phyloP scores from a whole-genome alignment of 352 stramenopile species.

The Pythium phragmiticola region DNA sequence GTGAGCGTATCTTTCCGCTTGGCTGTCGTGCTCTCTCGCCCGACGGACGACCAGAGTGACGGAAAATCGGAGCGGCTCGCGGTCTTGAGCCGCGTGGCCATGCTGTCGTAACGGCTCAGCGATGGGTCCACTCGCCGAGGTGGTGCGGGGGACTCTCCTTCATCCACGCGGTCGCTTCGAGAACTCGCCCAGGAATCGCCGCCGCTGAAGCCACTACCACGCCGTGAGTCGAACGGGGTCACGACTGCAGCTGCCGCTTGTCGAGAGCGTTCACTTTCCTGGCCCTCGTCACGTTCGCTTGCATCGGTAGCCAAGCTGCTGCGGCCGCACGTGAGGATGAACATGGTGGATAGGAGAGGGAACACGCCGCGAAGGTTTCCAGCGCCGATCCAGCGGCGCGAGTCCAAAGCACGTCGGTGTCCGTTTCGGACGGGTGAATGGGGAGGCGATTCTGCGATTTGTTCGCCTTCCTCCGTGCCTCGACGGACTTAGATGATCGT shows the following conservation, averaged over 20 bases:
- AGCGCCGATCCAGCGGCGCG: background rate
- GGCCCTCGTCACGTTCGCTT: slow-evolving; percentile 6
- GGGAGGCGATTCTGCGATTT: too few species aligned
- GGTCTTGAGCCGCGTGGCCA: slow-evolving; percentile 30
- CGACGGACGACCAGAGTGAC: slow-evolving; percentile 17
- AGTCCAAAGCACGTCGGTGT: background rate
- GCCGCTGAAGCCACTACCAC: slow-evolving; percentile 2
- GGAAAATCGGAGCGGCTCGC: slow-evolving; percentile 25
- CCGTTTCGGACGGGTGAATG: background rate
- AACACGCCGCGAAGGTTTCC: background rate
- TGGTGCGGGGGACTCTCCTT: background rate
- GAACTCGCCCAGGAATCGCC: slow-evolving; percentile 4
- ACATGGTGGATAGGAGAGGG: slow-evolving; percentile 27
- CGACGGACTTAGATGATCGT: too few species aligned
- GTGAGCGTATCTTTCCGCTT: slow-evolving; percentile 4
- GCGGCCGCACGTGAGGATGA: slow-evolving; percentile 36
- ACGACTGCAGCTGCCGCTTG: background rate
- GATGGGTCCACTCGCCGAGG: slow-evolving; percentile 16
- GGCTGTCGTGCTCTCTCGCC: background rate
- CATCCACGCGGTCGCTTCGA: slow-evolving; percentile 5
- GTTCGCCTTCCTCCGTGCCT: too few species aligned
- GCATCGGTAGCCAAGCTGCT: slow-evolving; percentile 27
- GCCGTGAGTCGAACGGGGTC: slow-evolving; percentile 6
- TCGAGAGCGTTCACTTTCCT: background rate
- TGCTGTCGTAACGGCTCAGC: slow-evolving; percentile 39